A percentile compares a stretch with the other conserved stretches of the same genome.
These are phyloP conservation scores for Fabrea salina DNA, from an alignment of 169 alveolate genomes.

Conservation along the genomic window DNA sequence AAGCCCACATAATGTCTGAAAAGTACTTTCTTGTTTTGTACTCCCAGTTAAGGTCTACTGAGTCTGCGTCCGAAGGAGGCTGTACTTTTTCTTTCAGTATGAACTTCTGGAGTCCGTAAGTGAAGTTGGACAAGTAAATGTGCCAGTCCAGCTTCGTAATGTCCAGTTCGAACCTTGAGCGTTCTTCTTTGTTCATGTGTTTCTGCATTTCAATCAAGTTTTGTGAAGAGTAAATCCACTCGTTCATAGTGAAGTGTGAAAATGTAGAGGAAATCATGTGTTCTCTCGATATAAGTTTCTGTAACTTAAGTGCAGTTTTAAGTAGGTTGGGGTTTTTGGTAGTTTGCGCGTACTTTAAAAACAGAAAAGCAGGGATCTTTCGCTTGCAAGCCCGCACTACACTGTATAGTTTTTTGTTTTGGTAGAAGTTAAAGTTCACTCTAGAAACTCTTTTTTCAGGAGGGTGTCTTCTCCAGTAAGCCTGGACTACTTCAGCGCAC, in stretches of 20 bases:
- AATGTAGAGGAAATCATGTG: slow-evolving; percentile 47
- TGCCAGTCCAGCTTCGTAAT: slow-evolving; percentile 54
- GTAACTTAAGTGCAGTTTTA: slow-evolving; percentile 37
- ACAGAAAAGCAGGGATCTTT: slow-evolving; percentile 46
- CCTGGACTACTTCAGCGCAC: slow-evolving; percentile 32
- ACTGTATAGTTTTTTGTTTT: slow-evolving; percentile 34
- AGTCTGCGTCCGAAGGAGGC: slow-evolving; percentile 49
- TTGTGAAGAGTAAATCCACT: slow-evolving; percentile 65
- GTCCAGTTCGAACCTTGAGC: slow-evolving; percentile 38
- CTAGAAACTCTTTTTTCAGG: slow-evolving; percentile 41
- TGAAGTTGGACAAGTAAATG: slow-evolving; percentile 42
- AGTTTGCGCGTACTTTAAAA: slow-evolving; percentile 33
- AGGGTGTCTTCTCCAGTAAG: slow-evolving; percentile 46
- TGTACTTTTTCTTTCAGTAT: slow-evolving; percentile 63
- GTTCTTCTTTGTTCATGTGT: slow-evolving; percentile 1
- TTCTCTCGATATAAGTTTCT: slow-evolving; percentile 51
- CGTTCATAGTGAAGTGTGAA: slow-evolving; percentile 51
- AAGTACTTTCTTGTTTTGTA: slow-evolving; percentile 31
- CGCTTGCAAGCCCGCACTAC: slow-evolving; percentile 32
- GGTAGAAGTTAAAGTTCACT: slow-evolving; percentile 19
- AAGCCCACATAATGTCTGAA: slow-evolving; percentile 50
- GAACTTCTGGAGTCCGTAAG: slow-evolving; percentile 69
- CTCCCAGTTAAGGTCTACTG: slow-evolving; percentile 33
- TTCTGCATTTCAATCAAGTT: background rate
- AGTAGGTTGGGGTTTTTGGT: slow-evolving; percentile 45